phyloP scores from a whole-genome alignment of 768 basidiomycete species.

The Sistotremastrum suecicum region DNA sequence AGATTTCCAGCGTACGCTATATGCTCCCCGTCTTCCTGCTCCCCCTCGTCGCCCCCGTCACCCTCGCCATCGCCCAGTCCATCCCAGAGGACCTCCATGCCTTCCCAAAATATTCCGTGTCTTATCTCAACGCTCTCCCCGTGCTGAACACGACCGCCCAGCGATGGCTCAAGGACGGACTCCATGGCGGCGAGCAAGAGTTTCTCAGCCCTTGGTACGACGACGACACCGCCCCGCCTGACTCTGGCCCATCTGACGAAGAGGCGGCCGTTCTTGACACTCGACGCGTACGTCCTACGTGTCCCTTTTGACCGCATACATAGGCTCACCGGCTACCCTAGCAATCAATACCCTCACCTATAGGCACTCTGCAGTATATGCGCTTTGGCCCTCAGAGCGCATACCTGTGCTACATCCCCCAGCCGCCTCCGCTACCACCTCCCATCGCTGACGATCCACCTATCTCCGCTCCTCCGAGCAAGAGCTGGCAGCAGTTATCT shows the following conservation, averaged over 20 bases:
- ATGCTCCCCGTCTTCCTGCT: conserved; percentile 14
- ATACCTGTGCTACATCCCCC: conserved; percentile 68
- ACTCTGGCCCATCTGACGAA: conserved; percentile 25
- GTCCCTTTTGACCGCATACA: too few species aligned
- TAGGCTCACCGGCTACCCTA: too few species aligned
- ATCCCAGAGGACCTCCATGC: conserved; percentile 71
- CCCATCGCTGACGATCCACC: conserved; percentile 37
- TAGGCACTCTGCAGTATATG: conserved; percentile 57
- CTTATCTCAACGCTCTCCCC: conserved; percentile 70
- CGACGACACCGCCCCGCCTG: conserved; percentile 21
- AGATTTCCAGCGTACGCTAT: conserved; percentile 1
- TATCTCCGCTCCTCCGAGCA: conserved; percentile 49
- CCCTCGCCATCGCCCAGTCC: conserved; percentile 28
- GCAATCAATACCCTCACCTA: conserved; percentile 7
- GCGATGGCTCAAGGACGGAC: conserved; percentile 58
- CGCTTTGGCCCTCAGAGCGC: conserved; percentile 53
- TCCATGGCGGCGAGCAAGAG: conserved; percentile 61
- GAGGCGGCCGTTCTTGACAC: conserved; percentile 10
- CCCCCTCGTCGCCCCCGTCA: conserved; percentile 9
- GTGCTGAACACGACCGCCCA: conserved; percentile 58
- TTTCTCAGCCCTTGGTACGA: conserved; percentile 58
- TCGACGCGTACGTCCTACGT: too few species aligned
- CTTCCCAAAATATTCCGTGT: conserved; percentile 69
- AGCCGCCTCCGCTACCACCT: conserved; percentile 31
- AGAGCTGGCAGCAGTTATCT: conserved; percentile 73